These are phyloP conservation scores for Candida palmyrensis DNA, from an alignment of 805 yeast species.

Conservation along the genomic window DNA sequence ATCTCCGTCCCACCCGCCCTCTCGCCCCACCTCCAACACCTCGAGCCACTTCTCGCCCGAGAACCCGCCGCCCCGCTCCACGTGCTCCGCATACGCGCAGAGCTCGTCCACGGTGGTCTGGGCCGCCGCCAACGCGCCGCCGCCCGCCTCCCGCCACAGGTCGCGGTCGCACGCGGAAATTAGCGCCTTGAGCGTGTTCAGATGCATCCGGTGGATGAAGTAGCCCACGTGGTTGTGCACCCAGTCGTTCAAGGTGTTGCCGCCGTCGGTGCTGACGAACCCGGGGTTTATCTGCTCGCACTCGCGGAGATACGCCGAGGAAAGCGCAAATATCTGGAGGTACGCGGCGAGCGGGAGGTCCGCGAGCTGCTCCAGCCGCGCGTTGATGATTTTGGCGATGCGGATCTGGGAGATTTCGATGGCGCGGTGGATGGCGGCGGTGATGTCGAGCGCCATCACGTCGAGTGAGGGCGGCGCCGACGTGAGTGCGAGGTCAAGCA, in stretches of 20 bases:
- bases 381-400: slow-evolving; percentile 70
- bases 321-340: slow-evolving; percentile 58
- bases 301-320: slow-evolving; percentile 68
- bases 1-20: not conserved
- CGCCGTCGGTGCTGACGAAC: slow-evolving; percentile 47
- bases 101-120: slow-evolving; percentile 24
- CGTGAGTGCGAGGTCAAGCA: slow-evolving; percentile 61
- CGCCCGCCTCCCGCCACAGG: slow-evolving; percentile 70
- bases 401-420: slow-evolving; percentile 71
- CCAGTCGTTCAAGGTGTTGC: slow-evolving; percentile 53
- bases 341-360: slow-evolving; percentile 56
- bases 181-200: slow-evolving; percentile 42
- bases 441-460: slow-evolving; percentile 62
- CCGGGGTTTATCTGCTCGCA: slow-evolving; percentile 80
- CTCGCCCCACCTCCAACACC: slow-evolving; percentile 19
- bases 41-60: slow-evolving; percentile 24
- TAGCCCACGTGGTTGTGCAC: slow-evolving; percentile 61
- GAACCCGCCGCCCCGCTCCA: slow-evolving; percentile 18
- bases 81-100: slow-evolving; percentile 17
- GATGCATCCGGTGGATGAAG: slow-evolving; percentile 54
- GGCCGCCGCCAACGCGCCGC: slow-evolving; percentile 23
- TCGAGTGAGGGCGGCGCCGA: slow-evolving; percentile 23
- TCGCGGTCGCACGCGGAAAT: slow-evolving; percentile 57
- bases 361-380: slow-evolving; percentile 68
- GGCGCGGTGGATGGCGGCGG: slow-evolving; percentile 58